Base-by-base conservation (phyloP, 805 yeast species). In the Yamadazyma takamatsuzukensis region DNA sequence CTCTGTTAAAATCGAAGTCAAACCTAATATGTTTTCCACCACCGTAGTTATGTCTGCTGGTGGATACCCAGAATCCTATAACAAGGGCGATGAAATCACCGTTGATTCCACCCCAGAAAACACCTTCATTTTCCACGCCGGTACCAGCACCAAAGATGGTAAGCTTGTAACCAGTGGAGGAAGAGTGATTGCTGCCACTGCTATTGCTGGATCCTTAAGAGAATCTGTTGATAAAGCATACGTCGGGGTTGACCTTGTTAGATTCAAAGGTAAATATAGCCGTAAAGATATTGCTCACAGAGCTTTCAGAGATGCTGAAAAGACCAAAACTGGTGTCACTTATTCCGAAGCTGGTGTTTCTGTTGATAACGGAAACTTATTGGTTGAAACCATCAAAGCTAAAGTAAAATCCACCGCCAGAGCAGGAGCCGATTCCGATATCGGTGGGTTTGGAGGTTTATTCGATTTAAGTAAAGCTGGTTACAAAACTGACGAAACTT, bases 361-460 rank as follows among this genome's bases (percentile, higher is more conserved):
- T 32, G 97, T 93, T 28, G 99, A 93, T 56, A 82, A 84, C 40
- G 99, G 99, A 47, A 93, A 93, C 63, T 55, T 72, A 47, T 75
- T 93, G 36, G 97, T 93, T 27, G 89, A 89, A 56, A 79, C 81
- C 49, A 93, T 93, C 63, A 93, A 93, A 64, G 76, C 80, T 31
- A 76, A 80, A 62, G 99, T 93, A 32, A 86, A 83, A 58, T 82
- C 96, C 5, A 93, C 99, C 7, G 80, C 83, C 25, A 81, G 99
- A 64, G 72, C 94, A 21, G 99, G 99, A 51, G 93, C 99, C 21
- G 96, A 93, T 53, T 85, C 97, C 11, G 96, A 88, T 48, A 93
- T 93, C 49, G 99, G 99, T 54, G 99, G 99, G 2, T 93, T 93
- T 54, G 99, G 99, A 46, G 99, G 99, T 46, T 66, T 90, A 27